These are phyloP conservation scores for Ceratobasidium sp. DNA, from an alignment of 1,284 basidiomycete genomes.

Conservation along the genomic window DNA sequence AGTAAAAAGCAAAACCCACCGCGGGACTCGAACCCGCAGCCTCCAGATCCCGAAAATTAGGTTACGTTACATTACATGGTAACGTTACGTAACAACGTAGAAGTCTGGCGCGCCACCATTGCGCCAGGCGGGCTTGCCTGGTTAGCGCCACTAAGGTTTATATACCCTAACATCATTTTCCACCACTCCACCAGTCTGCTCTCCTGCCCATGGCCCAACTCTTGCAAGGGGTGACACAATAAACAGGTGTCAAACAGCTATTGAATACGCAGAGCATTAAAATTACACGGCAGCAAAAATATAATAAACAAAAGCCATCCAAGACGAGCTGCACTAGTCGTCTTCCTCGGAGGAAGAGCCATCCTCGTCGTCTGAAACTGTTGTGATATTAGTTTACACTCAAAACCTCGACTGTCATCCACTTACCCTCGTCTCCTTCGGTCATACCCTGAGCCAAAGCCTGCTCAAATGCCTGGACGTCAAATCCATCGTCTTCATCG, in stretches of 20 bases:
- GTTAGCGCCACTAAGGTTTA: neutral
- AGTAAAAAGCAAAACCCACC: slow-evolving; percentile 37
- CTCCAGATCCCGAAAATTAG: slow-evolving; percentile 19
- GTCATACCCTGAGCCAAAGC: slow-evolving; percentile 19
- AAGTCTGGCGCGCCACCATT: slow-evolving; percentile 43
- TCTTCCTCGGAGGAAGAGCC: slow-evolving; percentile 36
- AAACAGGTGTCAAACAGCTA: neutral
- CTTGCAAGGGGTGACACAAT: slow-evolving; percentile 17
- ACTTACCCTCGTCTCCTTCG: slow-evolving; percentile 26
- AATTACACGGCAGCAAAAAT: slow-evolving; percentile 13
- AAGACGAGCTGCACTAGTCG: slow-evolving; percentile 42
- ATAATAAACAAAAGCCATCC: slow-evolving; percentile 8
- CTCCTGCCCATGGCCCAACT: neutral
- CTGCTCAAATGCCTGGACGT: slow-evolving; percentile 16
- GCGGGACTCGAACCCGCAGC: slow-evolving; percentile 41
- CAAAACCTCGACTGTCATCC: neutral
- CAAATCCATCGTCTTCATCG: slow-evolving; percentile 10
- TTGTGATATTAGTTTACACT: neutral
- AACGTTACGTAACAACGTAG: slow-evolving; percentile 30
- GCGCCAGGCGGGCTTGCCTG: slow-evolving; percentile 39
- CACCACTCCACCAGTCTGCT: neutral
- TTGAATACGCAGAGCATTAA: slow-evolving; percentile 16
- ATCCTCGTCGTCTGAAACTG: slow-evolving; percentile 28
- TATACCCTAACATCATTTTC: neutral
- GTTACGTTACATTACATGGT: too few species aligned